These are phyloP conservation scores for Lepidium africanum DNA, from an alignment of 345 rosid genomes.

Conservation along the genomic window DNA sequence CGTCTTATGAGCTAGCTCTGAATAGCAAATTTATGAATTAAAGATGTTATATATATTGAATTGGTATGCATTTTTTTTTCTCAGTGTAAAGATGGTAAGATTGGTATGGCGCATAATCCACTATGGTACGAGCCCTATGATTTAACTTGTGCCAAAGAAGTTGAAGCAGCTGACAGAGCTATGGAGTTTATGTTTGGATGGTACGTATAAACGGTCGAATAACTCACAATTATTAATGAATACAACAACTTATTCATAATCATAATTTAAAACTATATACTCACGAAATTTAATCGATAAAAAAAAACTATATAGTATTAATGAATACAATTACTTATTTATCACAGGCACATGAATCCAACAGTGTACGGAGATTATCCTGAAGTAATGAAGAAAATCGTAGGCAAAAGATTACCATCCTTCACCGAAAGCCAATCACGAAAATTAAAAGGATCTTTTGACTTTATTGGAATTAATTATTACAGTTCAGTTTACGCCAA, in stretches of 20 bases:
- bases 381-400: conserved; percentile 26
- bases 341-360: conserved; percentile 34
- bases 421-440: conserved; percentile 31
- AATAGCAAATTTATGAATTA: no score
- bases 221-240: neutral
- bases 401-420: conserved; percentile 35
- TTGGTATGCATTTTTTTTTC: neutral
- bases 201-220: conserved; percentile 2
- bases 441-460: conserved; percentile 36
- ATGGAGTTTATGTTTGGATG: conserved; percentile 31
- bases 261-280: neutral
- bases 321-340: neutral
- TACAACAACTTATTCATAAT: neutral
- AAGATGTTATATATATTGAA: neutral
- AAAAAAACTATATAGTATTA: no score
- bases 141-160: neutral
- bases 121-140: conserved; percentile 28
- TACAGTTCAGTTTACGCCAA: conserved; percentile 30
- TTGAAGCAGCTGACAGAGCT: conserved; percentile 25
- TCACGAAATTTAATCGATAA: no score
- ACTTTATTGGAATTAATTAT: conserved; percentile 42
- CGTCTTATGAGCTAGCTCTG: no score
- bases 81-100: conserved; percentile 25
- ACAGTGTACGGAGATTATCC: conserved; percentile 41
- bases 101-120: conserved; percentile 27